Evolutionary conservation across 805 yeast species (phyloP), one percentile per base, ranked within the genome.

Genomic region (Millerago galiae): DNA sequence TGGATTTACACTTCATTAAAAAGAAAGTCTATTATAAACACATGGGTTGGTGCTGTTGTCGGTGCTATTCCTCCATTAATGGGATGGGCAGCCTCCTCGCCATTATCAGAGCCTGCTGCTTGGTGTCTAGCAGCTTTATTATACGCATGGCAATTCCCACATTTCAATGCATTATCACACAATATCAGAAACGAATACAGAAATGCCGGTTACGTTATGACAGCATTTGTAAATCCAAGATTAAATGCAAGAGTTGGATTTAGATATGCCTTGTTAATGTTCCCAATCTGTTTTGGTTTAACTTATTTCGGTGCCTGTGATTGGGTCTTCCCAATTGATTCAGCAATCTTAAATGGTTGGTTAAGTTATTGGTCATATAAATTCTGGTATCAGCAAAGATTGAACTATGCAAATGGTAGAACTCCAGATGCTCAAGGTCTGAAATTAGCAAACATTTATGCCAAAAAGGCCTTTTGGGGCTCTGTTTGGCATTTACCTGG

Each of bases 1-100:
- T 90, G 98, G 84, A 63, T 83, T 1, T 93, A 93, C 66, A 93
- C 99, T 0, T 83, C 96, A 0, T 66, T 93, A 60, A 93, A 93
- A 59, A 74, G 99, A 43, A 77, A 72, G 46, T 81, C 86, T 18
- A 91, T 93, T 40, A 60, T 85, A 33, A 93, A 93, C 62, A 93
- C 99, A 1, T 93, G 99, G 99, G 93, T 93, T 3, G 99, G 99
- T 15, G 99, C 99, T 0, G 61, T 93, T n/a, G 99, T 93, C 4
- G 99, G 99, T 4, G 99, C 97, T 0, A 85, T 93, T 37, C 99
- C 99, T 0, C 99, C 99, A 16, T 71, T 93, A 39, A 93, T 93
- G 99, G 99, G 99, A 2, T 93, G 99, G 99, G 96, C 96, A 2
- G 88, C 91, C 0, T 84, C 96, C 11, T 78, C 87, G 4, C 76